Percentiles rank a stretch among this genome's conserved stretches.
Conservation (phyloP, 78 protist genomes). For the Acrasis kona region DNA sequence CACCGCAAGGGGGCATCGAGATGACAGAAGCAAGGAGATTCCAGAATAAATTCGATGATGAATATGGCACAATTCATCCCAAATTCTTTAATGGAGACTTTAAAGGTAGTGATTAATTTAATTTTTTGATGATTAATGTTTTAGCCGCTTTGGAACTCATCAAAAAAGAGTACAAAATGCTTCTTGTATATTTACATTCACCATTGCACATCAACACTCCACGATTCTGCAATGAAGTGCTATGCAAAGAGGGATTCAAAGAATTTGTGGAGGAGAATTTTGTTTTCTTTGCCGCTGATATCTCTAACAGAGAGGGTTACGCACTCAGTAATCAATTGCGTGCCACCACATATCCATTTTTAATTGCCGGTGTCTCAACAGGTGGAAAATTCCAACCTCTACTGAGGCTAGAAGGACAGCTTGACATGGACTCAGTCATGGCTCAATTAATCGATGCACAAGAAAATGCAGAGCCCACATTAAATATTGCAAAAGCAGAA, state of each 20-base stretch:
- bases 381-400: not conserved
- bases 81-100: not conserved
- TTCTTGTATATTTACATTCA: too few relatives aligned
- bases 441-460: not conserved
- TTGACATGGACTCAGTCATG: not conserved
- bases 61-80: not conserved
- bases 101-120: not conserved
- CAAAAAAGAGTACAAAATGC: not conserved
- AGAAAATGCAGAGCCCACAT: not conserved
- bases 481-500: too few relatives aligned
- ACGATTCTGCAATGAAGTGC: not conserved
- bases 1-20: too few relatives aligned
- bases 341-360: slow-evolving; percentile 1
- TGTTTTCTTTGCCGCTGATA: not conserved
- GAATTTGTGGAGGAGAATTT: slow-evolving; percentile 10
- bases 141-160: not conserved
- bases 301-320: not conserved
- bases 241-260: not conserved
- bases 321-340: not conserved
- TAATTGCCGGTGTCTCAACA: not conserved
- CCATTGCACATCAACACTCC: slow-evolving; percentile 3
- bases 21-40: not conserved
- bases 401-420: not conserved
- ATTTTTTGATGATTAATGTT: not conserved
- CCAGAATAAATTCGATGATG: not conserved